Percentiles rank a stretch among this genome's conserved stretches.
These are phyloP conservation scores for Pneumocystis wakefieldiae DNA, from an alignment of 1,139 yeast species.

Conservation along the genomic window DNA sequence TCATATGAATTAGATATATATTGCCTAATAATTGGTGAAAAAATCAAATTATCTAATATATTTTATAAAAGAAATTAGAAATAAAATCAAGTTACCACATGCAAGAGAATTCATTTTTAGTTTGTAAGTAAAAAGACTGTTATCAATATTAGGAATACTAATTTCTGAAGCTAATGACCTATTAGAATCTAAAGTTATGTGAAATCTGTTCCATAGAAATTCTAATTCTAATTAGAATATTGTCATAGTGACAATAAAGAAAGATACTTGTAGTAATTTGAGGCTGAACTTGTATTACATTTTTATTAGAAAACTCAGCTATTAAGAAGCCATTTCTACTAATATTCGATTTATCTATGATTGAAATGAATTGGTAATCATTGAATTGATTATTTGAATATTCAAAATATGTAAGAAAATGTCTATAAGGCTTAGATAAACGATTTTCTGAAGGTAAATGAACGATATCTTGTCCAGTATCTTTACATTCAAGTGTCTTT, in stretches of 20 bases:
- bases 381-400: conserved; percentile 11
- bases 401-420: conserved; percentile 5
- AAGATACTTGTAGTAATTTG: conserved; percentile 23
- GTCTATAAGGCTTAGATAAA: neutral
- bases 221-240: conserved; percentile 9
- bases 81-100: neutral
- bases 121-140: conserved; percentile 45
- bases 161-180: conserved; percentile 37
- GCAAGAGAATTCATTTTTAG: conserved; percentile 20
- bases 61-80: conserved; percentile 3
- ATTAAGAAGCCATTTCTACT: conserved; percentile 21
- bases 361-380: conserved; percentile 18
- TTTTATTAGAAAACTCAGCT: conserved; percentile 18
- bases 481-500: conserved; percentile 8
- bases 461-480: conserved; percentile 2
- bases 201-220: conserved; percentile 18
- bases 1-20: conserved; percentile 53
- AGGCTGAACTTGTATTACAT: conserved; percentile 21
- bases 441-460: conserved; percentile 2
- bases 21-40: conserved; percentile 57
- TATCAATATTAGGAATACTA: conserved; percentile 42
- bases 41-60: conserved; percentile 20
- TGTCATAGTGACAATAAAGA: conserved; percentile 12
- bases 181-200: conserved; percentile 27
- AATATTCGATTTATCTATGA: conserved; percentile 19